Evolutionary conservation across 371 early-diverging fungal species (phyloP), one percentile per base, ranked within the genome.

Genomic region (Batkoa obscura): DNA sequence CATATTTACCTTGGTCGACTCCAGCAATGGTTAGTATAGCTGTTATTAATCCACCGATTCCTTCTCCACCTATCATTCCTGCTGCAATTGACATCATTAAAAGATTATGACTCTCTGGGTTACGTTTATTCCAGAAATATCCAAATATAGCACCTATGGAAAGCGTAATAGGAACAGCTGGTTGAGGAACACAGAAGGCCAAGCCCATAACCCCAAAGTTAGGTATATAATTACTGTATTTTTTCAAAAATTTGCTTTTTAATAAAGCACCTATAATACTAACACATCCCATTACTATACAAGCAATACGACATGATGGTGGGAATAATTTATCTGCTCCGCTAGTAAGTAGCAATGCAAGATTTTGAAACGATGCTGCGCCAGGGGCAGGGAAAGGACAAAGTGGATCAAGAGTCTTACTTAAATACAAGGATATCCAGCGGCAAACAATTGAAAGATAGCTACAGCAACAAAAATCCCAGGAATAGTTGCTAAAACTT

Each of bases 51-150:
- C 80, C 82, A 46, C 73, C 72, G 51, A 83, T 75, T 62, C 85
- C 85, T 62, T 78, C 79, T 57, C 85, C 85, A 59, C 81, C 80
- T 62, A 83, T 76, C 57, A 81, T 60, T 52, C 83, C 86, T 60
- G 71, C 72, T 50, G 83, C 79, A 52, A 74, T 64, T 13, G 75
- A 68, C 64, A 72, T 76, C 72, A 73, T 68, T 43, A 64, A 71
- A 50, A 73, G 4, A 8, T 54, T 41, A 32, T 54, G 32, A 32
- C 10, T 30, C 30, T 39, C 32, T 8, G 42, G 42, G 41, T 54
- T 13, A 1, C 39, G 5, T 2, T 34, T 17, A 8, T 43, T 37
- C 43, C 55, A 54, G 1, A 54, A 1, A 5, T 42, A 39, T 6
- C 30, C 30, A 23, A 33, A 23, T 23, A 54, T 8, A 15, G 31